Percentiles rank a stretch among this genome's conserved stretches.
Evolutionary conservation across 2,329 filamentous ascomycete genomes (phyloP).

Genomic region (Aspergillus ruber): DNA sequence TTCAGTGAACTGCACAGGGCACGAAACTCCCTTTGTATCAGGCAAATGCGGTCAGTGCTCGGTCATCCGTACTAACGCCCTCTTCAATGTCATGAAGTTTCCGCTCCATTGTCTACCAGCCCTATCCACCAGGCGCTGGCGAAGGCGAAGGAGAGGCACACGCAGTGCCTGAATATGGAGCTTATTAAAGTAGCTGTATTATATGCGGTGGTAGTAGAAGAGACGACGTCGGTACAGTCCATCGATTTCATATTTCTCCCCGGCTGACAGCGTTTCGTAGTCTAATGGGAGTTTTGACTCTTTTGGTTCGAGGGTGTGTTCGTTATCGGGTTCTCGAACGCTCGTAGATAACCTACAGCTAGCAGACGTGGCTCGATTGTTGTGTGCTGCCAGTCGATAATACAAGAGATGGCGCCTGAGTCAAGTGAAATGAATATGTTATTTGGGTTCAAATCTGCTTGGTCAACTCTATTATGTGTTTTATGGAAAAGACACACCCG

Average conservation of each 20-base stretch:
- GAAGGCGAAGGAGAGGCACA: slow-evolving; percentile 11
- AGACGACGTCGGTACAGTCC: slow-evolving; percentile 11
- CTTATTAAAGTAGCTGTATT: slow-evolving; percentile 17
- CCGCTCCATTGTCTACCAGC: slow-evolving; percentile 19
- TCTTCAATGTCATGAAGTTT: slow-evolving; percentile 15
- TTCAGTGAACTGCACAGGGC: slow-evolving; percentile 11
- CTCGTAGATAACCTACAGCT: slow-evolving; percentile 10
- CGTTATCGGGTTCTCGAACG: slow-evolving; percentile 17
- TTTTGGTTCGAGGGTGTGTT: slow-evolving; percentile 6
- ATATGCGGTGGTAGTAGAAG: slow-evolving; percentile 18
- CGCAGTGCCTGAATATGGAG: slow-evolving; percentile 14
- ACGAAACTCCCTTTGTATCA: slow-evolving; percentile 7
- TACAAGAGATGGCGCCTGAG: slow-evolving; percentile 12
- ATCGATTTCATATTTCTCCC: slow-evolving; percentile 13
- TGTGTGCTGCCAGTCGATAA: slow-evolving; percentile 22
- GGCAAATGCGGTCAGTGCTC: slow-evolving; percentile 5
- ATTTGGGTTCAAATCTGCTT: no score
- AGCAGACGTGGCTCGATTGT: slow-evolving; percentile 11
- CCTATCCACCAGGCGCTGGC: slow-evolving; percentile 17
- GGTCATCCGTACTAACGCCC: slow-evolving; percentile 14
- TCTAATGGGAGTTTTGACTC: slow-evolving; percentile 10
- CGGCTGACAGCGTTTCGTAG: slow-evolving; percentile 10
- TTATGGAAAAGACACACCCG: no score
- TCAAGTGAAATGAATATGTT: no score
- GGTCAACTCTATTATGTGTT: no score